These are phyloP conservation scores for Yamadazyma epiphylla DNA, from an alignment of 1,139 yeast species.

Conservation along the genomic window DNA sequence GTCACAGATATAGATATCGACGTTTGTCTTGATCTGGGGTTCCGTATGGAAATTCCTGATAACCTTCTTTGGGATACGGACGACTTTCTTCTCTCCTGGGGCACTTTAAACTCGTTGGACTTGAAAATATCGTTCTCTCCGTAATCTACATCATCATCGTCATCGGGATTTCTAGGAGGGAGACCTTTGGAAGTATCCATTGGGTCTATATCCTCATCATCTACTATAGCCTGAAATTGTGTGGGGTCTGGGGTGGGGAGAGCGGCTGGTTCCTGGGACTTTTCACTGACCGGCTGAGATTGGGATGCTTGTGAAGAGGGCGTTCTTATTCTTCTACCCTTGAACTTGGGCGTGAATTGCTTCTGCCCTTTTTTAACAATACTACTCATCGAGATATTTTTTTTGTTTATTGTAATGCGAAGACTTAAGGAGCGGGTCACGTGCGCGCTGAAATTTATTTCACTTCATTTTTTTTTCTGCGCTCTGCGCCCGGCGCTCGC, in stretches of 20 bases:
- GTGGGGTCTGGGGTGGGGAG: too few relatives aligned
- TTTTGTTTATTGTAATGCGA: neutral
- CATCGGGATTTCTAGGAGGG: conserved; percentile 10
- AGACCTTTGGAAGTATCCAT: conserved; percentile 19
- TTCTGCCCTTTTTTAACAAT: conserved; percentile 39
- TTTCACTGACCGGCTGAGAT: too few relatives aligned
- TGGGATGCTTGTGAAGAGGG: too few relatives aligned
- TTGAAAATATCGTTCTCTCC: conserved; percentile 33
- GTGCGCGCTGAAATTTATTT: too few relatives aligned
- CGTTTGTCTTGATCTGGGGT: conserved; percentile 28
- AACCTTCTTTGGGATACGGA: conserved; percentile 33
- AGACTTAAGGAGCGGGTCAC: too few relatives aligned
- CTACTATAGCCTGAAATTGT: too few relatives aligned
- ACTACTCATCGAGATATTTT: conserved; percentile 38
- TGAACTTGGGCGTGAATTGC: conserved; percentile 39
- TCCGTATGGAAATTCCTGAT: conserved; percentile 31
- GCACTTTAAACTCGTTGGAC: too few relatives aligned
- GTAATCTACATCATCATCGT: conserved; percentile 21
- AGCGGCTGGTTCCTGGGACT: neutral
- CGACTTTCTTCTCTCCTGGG: conserved; percentile 25
- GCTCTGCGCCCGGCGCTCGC: too few relatives aligned
- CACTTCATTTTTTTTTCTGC: too few relatives aligned
- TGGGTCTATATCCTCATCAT: conserved; percentile 28
- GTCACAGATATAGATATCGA: conserved; percentile 13
- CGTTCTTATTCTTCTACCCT: conserved; percentile 19